Percentiles rank a stretch among this genome's conserved stretches.
These are phyloP conservation scores for Candida dubliniensis DNA, from an alignment of 1,139 yeast species.

Conservation along the genomic window DNA sequence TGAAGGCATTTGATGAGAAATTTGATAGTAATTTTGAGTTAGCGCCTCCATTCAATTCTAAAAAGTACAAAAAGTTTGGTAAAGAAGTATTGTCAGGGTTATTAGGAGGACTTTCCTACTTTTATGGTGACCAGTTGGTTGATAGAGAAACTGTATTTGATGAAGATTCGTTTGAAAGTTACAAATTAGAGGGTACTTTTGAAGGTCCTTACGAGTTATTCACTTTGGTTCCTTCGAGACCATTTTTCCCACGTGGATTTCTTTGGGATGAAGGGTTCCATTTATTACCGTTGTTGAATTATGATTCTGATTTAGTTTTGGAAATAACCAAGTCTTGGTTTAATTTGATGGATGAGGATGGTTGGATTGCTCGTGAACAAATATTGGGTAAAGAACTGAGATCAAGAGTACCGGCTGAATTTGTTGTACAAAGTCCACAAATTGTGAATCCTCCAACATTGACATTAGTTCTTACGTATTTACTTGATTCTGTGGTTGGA, in stretches of 20 bases:
- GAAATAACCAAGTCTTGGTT: conserved; percentile 91
- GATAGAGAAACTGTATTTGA: conserved; percentile 70
- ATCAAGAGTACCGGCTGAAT: conserved; percentile 83
- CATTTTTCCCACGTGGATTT: conserved; percentile 94
- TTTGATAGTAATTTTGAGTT: conserved; percentile 58
- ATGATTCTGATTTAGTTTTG: conserved; percentile 80
- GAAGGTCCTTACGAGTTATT: conserved; percentile 77
- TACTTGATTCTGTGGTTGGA: conserved; percentile 45
- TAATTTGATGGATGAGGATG: conserved; percentile 77
- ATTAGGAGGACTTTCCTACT: conserved; percentile 87
- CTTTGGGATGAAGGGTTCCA: conserved; percentile 99
- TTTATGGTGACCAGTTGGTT: conserved; percentile 83
- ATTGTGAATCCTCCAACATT: conserved; percentile 96
- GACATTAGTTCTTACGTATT: conserved; percentile 71
- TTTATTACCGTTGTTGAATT: conserved; percentile 74
- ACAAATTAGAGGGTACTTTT: conserved; percentile 47
- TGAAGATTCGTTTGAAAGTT: conserved; percentile 61
- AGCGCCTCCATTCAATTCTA: conserved; percentile 51
- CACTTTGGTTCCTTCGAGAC: conserved; percentile 86
- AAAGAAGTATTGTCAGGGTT: conserved; percentile 78
- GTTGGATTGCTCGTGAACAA: conserved; percentile 97
- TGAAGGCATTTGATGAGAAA: conserved; percentile 49
- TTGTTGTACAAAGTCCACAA: conserved; percentile 82
- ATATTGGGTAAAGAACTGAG: conserved; percentile 91
- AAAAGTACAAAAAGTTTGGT: conserved; percentile 59